Percentiles rank a stretch among this genome's conserved stretches.
Evolutionary conservation across 306 rosid genomes (phyloP).

Genomic region (Sophora flavescens): DNA sequence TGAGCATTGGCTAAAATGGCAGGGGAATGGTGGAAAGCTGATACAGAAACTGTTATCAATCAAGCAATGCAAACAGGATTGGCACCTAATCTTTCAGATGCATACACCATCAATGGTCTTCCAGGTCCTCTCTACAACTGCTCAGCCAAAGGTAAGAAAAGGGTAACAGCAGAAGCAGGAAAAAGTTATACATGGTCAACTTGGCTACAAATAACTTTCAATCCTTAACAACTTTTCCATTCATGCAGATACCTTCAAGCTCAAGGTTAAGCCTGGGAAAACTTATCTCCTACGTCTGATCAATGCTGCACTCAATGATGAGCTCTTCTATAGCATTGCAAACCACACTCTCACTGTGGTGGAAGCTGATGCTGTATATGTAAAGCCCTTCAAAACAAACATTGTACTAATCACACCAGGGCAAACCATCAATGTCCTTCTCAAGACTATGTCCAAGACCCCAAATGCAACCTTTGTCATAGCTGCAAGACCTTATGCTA

Average conservation of each 20-base stretch:
- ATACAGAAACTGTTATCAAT: slow-evolving; percentile 56
- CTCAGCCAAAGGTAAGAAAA: slow-evolving; percentile 52
- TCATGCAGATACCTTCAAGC: slow-evolving; percentile 51
- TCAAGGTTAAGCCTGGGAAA: slow-evolving; percentile 53
- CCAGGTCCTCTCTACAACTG: slow-evolving; percentile 60
- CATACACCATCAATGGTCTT: slow-evolving; percentile 61
- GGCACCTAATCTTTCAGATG: slow-evolving; percentile 67
- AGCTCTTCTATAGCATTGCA: slow-evolving; percentile 57
- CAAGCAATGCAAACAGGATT: slow-evolving; percentile 57
- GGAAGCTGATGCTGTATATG: slow-evolving; percentile 61
- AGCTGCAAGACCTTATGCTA: slow-evolving; percentile 56
- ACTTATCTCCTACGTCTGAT: no score
- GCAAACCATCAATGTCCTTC: slow-evolving; percentile 61
- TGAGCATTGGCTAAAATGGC: slow-evolving; percentile 16
- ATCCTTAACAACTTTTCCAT: background rate
- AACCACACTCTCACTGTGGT: slow-evolving; percentile 61
- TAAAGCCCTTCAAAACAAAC: slow-evolving; percentile 59
- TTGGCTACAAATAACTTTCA: background rate
- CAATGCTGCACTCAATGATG: no score
- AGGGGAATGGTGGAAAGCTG: slow-evolving; percentile 76
- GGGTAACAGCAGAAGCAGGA: background rate
- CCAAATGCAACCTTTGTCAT: slow-evolving; percentile 60
- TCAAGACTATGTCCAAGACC: slow-evolving; percentile 50
- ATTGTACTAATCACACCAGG: slow-evolving; percentile 60
- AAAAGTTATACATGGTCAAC: background rate